Evolutionary conservation across 768 basidiomycete species (phyloP).

Genomic region (Scleroderma citrinum): DNA sequence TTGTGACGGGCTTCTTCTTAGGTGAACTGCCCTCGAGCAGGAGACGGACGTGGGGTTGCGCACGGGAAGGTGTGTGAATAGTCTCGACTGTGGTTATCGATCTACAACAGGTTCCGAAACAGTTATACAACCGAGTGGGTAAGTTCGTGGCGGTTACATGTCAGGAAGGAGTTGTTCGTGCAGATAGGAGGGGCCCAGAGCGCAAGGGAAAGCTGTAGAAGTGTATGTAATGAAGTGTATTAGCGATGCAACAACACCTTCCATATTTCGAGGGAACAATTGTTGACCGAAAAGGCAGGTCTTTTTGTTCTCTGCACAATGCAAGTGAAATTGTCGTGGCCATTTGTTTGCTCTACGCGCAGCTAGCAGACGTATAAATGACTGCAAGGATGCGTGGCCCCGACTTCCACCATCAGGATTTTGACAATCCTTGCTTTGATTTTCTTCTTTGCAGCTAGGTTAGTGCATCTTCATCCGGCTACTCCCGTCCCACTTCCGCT

Average conservation of each 20-base stretch:
- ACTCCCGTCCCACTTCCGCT: slow-evolving; percentile 4
- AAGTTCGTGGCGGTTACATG: slow-evolving; percentile 67
- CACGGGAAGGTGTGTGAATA: slow-evolving; percentile 58
- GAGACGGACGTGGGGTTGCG: slow-evolving; percentile 62
- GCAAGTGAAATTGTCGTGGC: slow-evolving; percentile 11
- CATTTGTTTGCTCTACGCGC: slow-evolving; percentile 4
- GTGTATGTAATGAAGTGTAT: not conserved
- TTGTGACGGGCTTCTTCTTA: slow-evolving; percentile 20
- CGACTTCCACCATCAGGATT: slow-evolving; percentile 22
- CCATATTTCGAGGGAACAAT: slow-evolving; percentile 15
- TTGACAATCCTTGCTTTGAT: slow-evolving; percentile 28
- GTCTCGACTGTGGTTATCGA: not conserved
- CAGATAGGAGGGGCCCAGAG: slow-evolving; percentile 42
- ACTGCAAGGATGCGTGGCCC: not conserved
- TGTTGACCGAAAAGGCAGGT: slow-evolving; percentile 26
- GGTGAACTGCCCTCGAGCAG: slow-evolving; percentile 60
- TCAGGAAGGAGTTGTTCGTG: slow-evolving; percentile 76
- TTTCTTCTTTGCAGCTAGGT: slow-evolving; percentile 26
- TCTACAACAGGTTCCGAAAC: slow-evolving; percentile 1
- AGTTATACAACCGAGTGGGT: slow-evolving; percentile 69
- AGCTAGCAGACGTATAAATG: slow-evolving; percentile 20
- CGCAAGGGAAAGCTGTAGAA: slow-evolving; percentile 32
- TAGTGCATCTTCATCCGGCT: not conserved
- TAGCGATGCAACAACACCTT: not conserved
- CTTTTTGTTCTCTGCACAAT: slow-evolving; percentile 29